phyloP scores from a whole-genome alignment of 2,329 filamentous ascomycete genomes.

The Cytospora paraplurivora region DNA sequence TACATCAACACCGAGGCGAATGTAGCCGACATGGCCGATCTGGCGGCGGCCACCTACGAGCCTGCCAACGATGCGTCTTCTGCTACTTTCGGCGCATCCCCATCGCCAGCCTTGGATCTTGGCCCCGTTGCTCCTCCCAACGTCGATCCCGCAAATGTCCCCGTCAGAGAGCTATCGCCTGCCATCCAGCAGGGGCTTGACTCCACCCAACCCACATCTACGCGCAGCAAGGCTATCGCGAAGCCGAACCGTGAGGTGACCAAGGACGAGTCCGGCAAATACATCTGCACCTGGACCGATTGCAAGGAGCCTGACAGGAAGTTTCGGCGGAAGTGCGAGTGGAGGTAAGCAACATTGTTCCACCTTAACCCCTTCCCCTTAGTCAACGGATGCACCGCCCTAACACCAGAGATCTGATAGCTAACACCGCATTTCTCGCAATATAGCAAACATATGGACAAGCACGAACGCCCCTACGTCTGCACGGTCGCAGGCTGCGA shows the following conservation, averaged over 20 bases:
- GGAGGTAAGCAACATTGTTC: constrained; percentile 67
- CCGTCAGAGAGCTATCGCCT: constrained; percentile 36
- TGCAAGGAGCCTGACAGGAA: constrained; percentile 66
- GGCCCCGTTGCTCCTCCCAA: constrained; percentile 33
- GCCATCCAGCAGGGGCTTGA: constrained; percentile 32
- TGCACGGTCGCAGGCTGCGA: constrained; percentile 82
- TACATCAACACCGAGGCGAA: constrained; percentile 41
- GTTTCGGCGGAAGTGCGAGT: constrained; percentile 87
- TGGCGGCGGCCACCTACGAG: constrained; percentile 38
- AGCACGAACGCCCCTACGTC: constrained; percentile 91
- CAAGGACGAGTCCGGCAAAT: constrained; percentile 73
- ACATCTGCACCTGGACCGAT: constrained; percentile 69
- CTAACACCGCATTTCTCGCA: not conserved
- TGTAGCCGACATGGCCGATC: constrained; percentile 39
- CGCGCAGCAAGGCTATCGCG: constrained; percentile 55
- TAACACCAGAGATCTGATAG: not conserved
- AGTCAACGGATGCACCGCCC: not conserved
- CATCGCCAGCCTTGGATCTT: constrained; percentile 45
- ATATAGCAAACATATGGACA: constrained; percentile 93
- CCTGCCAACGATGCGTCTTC: constrained; percentile 30
- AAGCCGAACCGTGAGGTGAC: constrained; percentile 60
- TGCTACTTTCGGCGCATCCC: constrained; percentile 41
- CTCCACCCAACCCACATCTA: constrained; percentile 31
- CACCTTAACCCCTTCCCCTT: constrained; percentile 31
- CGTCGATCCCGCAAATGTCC: constrained; percentile 35